Evolutionary conservation across 1,284 basidiomycete species (phyloP).

Genomic region (Boletus mariae): DNA sequence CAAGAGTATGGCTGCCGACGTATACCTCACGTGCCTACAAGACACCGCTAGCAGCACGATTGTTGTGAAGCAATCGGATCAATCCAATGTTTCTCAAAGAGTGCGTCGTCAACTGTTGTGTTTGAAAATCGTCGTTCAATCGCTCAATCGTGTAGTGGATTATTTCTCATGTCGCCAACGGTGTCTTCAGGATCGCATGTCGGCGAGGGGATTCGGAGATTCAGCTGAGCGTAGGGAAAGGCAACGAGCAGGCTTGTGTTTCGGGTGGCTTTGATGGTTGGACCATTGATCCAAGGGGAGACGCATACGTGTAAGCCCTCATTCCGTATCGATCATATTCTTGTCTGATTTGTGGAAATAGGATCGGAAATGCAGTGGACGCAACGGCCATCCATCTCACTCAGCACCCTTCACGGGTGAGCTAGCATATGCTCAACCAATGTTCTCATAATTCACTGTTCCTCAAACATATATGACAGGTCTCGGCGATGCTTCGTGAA

Average conservation of each 20-base stretch:
- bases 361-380: not conserved
- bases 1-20: not conserved
- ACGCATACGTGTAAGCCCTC: no score
- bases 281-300: no score
- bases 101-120: not conserved
- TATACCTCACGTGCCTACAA: conserved; percentile 4
- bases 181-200: no score
- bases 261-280: no score
- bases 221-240: not conserved
- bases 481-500: not conserved
- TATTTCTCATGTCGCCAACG: not conserved
- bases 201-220: no score
- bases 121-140: no score
- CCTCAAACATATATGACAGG: not conserved
- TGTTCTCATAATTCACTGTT: not conserved
- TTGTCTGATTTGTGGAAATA: not conserved
- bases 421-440: not conserved
- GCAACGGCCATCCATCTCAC: not conserved
- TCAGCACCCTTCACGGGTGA: not conserved
- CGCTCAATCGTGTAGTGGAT: not conserved
- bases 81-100: not conserved
- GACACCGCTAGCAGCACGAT: not conserved
- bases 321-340: no score
- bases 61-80: not conserved
- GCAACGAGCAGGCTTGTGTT: no score